Base-by-base conservation (phyloP, 2,329 filamentous ascomycete species). In the Emergomyces africanus region DNA sequence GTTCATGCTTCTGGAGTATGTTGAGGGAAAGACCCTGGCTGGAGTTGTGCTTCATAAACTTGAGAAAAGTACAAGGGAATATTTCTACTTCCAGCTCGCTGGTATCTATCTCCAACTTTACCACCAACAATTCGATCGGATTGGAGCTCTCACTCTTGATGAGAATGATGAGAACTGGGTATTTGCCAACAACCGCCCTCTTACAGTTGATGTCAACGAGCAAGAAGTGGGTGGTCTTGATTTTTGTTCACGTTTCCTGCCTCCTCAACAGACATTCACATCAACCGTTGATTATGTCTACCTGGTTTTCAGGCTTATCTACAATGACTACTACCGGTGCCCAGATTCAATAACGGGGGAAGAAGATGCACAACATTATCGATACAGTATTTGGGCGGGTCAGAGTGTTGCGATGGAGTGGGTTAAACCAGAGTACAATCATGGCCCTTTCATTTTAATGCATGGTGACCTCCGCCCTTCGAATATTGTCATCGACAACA, bases 381-480 rank as follows among this genome's bases (percentile, higher is more conserved):
- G 18, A n/a, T 62, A 60, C 41, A 46, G 61, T 30, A 3, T 33
- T 28, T 62, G n/a, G 6, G 35, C 51, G 49, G 6, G 20, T 20
- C 59, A 57, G 15, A 59, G 53, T 1, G 57, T 61, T 55, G 6
- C 57, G 41, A 61, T 61, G 59, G 54, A 62, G 35, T 62, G 61
- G 61, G 53, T 61, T 18, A 49, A 57, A 12, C 39, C n/a, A 44
- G 46, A 58, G n/a, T 33, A 57, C n/a, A 61, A 62, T 33, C 46
- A 59, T 54, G 56, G 61, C 9, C 59, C 59, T 9, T 62, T 62
- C 37, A 44, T 60, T 53, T 37, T 61, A 15, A 62, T 57, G 48
- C 61, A 62, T 51, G 59, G 59, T 18, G 59, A 62, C 59, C 57
- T 62, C 33, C 57, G 59, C 15, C 48, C 57, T n/a, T 4, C 59